phyloP scores from a whole-genome alignment of 805 yeast genomes.

The Barnettozyma wickerhamii region DNA sequence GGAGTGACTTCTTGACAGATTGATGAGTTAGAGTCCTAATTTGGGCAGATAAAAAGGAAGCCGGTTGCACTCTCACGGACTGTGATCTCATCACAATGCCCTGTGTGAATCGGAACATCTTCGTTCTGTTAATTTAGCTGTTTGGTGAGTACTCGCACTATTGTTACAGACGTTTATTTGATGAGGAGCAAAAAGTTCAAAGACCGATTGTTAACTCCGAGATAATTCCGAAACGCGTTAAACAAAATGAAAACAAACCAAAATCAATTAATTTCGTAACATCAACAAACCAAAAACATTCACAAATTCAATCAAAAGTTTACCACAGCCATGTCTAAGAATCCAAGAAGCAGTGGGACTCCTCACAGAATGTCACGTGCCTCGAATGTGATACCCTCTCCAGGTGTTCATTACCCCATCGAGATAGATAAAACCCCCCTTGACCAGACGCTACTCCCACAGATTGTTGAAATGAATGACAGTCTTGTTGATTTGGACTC shows the following conservation, averaged over 20 bases:
- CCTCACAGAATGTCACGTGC: slow-evolving; percentile 38
- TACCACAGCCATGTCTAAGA: slow-evolving; percentile 11
- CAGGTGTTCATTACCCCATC: slow-evolving; percentile 41
- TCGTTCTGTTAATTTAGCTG: too few species aligned
- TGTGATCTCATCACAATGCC: background rate
- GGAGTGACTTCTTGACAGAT: background rate
- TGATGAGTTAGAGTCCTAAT: background rate
- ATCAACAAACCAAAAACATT: background rate
- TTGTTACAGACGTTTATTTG: too few species aligned
- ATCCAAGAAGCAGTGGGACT: slow-evolving; percentile 25
- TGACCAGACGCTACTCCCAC: slow-evolving; percentile 35
- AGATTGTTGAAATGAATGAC: slow-evolving; percentile 43
- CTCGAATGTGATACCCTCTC: slow-evolving; percentile 34
- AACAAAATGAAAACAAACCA: background rate
- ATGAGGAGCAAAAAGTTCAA: too few species aligned
- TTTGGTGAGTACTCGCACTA: too few species aligned
- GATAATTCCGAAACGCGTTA: too few species aligned
- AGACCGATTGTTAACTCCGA: too few species aligned
- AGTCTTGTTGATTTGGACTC: slow-evolving; percentile 51
- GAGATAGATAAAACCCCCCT: slow-evolving; percentile 37
- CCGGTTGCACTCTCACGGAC: too few species aligned
- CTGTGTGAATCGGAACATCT: background rate
- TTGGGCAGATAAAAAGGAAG: background rate
- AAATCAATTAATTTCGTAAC: background rate
- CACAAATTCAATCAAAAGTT: background rate